These are phyloP conservation scores for Emmonsia crescens DNA, from an alignment of 2,329 filamentous ascomycete species.

Conservation along the genomic window DNA sequence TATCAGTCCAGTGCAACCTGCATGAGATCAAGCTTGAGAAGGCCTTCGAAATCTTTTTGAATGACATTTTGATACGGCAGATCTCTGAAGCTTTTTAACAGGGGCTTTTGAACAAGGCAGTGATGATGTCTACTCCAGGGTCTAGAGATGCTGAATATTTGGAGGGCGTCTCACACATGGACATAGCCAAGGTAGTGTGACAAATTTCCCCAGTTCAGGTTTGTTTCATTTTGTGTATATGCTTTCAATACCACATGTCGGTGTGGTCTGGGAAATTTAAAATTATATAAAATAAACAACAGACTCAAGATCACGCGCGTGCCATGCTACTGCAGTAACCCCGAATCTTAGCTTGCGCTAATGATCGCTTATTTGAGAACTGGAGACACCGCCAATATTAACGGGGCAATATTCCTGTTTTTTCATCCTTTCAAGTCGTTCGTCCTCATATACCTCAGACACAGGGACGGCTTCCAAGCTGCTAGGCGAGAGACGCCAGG, in stretches of 20 bases:
- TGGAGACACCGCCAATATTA: neutral
- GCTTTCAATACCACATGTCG: too few relatives aligned
- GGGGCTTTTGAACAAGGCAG: neutral
- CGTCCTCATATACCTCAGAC: neutral
- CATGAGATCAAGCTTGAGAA: neutral
- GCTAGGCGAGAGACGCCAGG: neutral
- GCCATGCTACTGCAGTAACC: neutral
- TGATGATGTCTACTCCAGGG: neutral
- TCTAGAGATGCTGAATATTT: neutral
- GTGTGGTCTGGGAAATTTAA: too few relatives aligned
- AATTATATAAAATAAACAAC: too few relatives aligned
- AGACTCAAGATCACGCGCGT: neutral
- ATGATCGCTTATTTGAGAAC: neutral
- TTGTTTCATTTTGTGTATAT: neutral
- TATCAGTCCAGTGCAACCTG: neutral
- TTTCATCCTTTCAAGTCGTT: neutral
- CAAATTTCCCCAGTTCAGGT: neutral
- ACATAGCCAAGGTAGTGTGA: neutral
- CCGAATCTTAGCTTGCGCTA: neutral
- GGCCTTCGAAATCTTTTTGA: neutral
- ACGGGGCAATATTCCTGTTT: neutral
- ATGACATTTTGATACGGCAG: too few relatives aligned
- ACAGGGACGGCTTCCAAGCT: neutral
- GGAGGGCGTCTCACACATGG: neutral
- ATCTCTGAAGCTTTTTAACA: neutral